These are phyloP conservation scores for Phialemoniopsis sp. DNA, from an alignment of 2,329 filamentous ascomycete species.

Conservation along the genomic window DNA sequence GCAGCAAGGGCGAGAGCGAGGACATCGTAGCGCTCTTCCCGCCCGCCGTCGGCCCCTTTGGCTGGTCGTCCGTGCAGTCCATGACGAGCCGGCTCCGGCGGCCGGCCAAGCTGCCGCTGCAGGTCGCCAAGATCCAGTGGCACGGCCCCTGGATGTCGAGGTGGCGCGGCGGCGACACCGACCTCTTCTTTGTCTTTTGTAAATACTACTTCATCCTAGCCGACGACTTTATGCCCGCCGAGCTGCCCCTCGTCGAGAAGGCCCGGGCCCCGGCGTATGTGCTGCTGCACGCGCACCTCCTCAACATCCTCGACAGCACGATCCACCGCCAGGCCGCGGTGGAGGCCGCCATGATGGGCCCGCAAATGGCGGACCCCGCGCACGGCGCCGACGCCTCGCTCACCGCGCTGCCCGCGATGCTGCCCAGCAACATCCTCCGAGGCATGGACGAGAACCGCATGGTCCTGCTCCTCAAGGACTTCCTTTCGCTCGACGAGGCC, in stretches of 20 bases:
- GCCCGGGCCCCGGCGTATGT: constrained; percentile 72
- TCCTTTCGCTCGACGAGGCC: constrained; percentile 54
- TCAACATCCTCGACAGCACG: constrained; percentile 76
- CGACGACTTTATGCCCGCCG: constrained; percentile 64
- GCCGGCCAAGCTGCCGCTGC: constrained; percentile 60
- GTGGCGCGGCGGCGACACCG: constrained; percentile 84
- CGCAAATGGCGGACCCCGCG: constrained; percentile 37
- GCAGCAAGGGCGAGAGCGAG: constrained; percentile 52
- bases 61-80: constrained; percentile 48
- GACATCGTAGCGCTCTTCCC: constrained; percentile 69
- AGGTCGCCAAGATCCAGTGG: constrained; percentile 67
- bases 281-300: constrained; percentile 75
- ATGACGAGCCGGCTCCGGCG: constrained; percentile 58
- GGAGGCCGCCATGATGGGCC: constrained; percentile 36
- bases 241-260: constrained; percentile 48
- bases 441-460: constrained; percentile 87
- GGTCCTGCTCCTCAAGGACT: constrained; percentile 76
- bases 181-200: constrained; percentile 86
- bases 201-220: constrained; percentile 82
- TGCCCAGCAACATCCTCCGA: constrained; percentile 63
- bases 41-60: constrained; percentile 51
- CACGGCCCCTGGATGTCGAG: constrained; percentile 78
- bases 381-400: constrained; percentile 62
- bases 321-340: constrained; percentile 68
- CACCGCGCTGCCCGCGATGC: constrained; percentile 57